A percentile compares a stretch with the other conserved stretches of the same genome.
Evolutionary conservation across 495 filamentous ascomycete genomes (phyloP).

Genomic region (Lasiosphaeriaceae sp.): DNA sequence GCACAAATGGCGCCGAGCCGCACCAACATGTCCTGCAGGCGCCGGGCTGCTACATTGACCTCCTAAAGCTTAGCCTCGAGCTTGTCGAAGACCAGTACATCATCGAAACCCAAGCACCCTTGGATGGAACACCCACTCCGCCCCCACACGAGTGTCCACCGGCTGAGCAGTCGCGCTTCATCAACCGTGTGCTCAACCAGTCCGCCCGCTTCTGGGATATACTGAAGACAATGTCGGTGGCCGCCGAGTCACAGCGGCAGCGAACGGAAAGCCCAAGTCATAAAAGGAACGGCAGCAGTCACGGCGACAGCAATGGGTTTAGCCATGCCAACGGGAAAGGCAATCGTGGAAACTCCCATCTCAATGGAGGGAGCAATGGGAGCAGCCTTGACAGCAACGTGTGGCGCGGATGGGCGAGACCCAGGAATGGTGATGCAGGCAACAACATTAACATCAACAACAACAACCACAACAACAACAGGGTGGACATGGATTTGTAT

Average conservation of each 20-base stretch:
- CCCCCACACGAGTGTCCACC: constrained; percentile 4
- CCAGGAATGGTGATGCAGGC: not conserved
- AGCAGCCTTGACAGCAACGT: not conserved
- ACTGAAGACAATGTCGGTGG: constrained; percentile 7
- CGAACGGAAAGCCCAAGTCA: not conserved
- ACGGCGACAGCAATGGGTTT: not conserved
- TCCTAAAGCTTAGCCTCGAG: constrained; percentile 7
- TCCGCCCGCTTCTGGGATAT: constrained; percentile 8
- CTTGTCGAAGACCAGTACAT: constrained; percentile 6
- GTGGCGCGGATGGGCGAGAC: not conserved
- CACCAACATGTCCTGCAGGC: not conserved
- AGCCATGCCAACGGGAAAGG: not conserved
- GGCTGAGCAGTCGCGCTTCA: not conserved
- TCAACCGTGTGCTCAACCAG: constrained; percentile 11
- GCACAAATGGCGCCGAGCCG: too few relatives aligned
- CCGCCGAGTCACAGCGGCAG: not conserved
- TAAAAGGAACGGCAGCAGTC: not conserved
- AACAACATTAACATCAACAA: not conserved
- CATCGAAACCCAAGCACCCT: constrained; percentile 5
- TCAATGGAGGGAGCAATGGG: not conserved
- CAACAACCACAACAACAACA: constrained; percentile 2
- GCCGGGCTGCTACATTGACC: constrained; percentile 2
- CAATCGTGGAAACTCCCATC: not conserved
- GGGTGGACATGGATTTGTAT: constrained; percentile 6
- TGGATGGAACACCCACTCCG: not conserved